Base-by-base conservation (phyloP, 768 basidiomycete species). In the Heimioporus sp. region DNA sequence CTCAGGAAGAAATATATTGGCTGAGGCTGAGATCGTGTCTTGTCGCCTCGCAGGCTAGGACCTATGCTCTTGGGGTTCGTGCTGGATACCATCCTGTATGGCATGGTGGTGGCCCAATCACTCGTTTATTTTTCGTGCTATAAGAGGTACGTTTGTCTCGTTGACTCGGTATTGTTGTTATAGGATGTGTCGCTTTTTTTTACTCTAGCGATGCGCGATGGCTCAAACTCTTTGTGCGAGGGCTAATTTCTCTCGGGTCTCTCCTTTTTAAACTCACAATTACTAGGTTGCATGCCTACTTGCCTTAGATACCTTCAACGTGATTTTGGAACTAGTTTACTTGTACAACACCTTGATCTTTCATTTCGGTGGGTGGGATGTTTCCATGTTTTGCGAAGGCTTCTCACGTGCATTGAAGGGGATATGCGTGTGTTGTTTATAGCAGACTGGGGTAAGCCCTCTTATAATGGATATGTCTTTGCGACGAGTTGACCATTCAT, bases 31-130 rank as follows among this genome's bases (percentile, higher is more conserved):
- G 15, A 47, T 42, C 1, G 34, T 15, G 38, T 24, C 21, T 15
- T 43, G 12, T 37, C 28, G 13, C 12, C 36, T 51, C 20, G 16
- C 54, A 72, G 67, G 30, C 58, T 67, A 45, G 73, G 73, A 6
- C 73, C 73, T 2, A 57, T 70, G 42, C 65, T 74, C 43, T 50
- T 67, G 35, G 73, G 73, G 36, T 57, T 70, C 31, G 58, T 69
- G 38, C 57, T 73, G 43, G 71, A 74, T 54, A 52, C 65, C 21
- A 61, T 70, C 32, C 51, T 75, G 43, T 72, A 63, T 50, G 73
- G 73, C 30, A 62, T 63, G 3, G 61, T 73, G 56, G 47, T 71
- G 31, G 64, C 61, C 36, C 74, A 75, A 58, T 62, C 64, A 0
- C 70, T 66, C 56, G 39, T 72, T 43, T 66, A 67, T 40, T 65